phyloP scores from a whole-genome alignment of 768 basidiomycete species.

The Boletus rubropictus region DNA sequence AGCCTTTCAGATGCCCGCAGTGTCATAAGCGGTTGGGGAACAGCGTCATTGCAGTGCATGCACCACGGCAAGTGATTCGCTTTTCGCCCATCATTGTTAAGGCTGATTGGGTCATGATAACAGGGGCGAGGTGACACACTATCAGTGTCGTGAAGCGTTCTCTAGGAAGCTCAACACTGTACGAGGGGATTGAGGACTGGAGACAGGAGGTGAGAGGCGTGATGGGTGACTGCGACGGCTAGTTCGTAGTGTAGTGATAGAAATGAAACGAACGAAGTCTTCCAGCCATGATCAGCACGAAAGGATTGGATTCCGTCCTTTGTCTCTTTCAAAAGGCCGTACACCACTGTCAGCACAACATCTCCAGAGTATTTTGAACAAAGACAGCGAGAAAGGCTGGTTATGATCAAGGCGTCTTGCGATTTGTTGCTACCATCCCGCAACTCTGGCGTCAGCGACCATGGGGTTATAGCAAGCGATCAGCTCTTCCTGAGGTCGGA shows the following conservation, averaged over 20 bases:
- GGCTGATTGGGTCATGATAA: neutral
- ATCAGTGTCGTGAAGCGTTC: conserved; percentile 89
- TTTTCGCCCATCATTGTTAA: neutral
- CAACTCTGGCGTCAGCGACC: conserved; percentile 1
- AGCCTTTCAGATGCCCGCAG: conserved; percentile 72
- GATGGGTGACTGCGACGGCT: neutral
- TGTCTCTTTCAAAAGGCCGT: too few relatives aligned
- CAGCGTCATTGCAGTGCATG: conserved; percentile 91
- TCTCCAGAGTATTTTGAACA: conserved; percentile 44
- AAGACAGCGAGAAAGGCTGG: conserved; percentile 65
- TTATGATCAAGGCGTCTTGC: conserved; percentile 68
- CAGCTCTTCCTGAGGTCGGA: neutral
- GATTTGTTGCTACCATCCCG: conserved; percentile 17
- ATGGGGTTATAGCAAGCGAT: neutral
- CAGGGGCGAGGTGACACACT: conserved; percentile 95
- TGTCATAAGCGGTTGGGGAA: conserved; percentile 92
- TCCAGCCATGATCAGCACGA: too few relatives aligned
- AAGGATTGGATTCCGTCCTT: too few relatives aligned
- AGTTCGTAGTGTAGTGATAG: too few relatives aligned
- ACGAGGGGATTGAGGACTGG: conserved; percentile 10
- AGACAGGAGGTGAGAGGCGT: neutral
- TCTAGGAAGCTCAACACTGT: conserved; percentile 46
- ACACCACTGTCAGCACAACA: too few relatives aligned
- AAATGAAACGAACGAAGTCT: too few relatives aligned
- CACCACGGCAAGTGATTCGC: conserved; percentile 56